Percentiles rank a stretch among this genome's conserved stretches.
phyloP scores from a whole-genome alignment of 1,139 yeast species.

The Debaryomycetaceae sp. region DNA sequence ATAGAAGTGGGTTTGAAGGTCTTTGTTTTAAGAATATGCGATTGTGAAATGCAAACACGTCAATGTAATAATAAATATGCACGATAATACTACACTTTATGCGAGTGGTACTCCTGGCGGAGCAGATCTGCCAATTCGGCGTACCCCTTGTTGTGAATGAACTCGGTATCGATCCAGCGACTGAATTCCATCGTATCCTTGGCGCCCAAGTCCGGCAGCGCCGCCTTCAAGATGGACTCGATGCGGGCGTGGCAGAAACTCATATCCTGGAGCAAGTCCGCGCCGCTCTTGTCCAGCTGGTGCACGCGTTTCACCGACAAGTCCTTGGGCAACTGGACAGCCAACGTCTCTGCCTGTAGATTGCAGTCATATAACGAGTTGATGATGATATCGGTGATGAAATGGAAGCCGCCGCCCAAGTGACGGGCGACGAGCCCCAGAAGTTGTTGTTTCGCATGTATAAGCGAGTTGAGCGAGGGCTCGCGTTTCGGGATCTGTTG shows the following conservation, averaged over 20 bases:
- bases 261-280: neutral
- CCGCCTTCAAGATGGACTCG: neutral
- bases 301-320: neutral
- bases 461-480: neutral
- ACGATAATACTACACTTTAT: too few species aligned
- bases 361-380: constrained; percentile 10
- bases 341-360: constrained; percentile 5
- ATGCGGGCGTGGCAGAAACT: neutral
- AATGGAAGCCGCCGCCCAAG: constrained; percentile 7
- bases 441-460: constrained; percentile 4
- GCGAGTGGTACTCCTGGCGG: too few species aligned
- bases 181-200: constrained; percentile 4
- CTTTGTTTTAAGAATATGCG: too few species aligned
- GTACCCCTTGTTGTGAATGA: constrained; percentile 3
- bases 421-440: constrained; percentile 4
- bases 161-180: constrained; percentile 4
- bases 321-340: neutral
- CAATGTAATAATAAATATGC: too few species aligned
- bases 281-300: neutral
- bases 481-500: constrained; percentile 1
- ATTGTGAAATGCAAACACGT: too few species aligned
- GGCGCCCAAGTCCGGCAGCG: constrained; percentile 2
- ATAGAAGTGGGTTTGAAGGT: too few species aligned
- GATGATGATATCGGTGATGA: constrained; percentile 7
- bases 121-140: constrained; percentile 2